Evolutionary conservation across 306 rosid genomes (phyloP), one percentile per base, ranked within the genome.

Genomic region (Aeschynomene evenia): DNA sequence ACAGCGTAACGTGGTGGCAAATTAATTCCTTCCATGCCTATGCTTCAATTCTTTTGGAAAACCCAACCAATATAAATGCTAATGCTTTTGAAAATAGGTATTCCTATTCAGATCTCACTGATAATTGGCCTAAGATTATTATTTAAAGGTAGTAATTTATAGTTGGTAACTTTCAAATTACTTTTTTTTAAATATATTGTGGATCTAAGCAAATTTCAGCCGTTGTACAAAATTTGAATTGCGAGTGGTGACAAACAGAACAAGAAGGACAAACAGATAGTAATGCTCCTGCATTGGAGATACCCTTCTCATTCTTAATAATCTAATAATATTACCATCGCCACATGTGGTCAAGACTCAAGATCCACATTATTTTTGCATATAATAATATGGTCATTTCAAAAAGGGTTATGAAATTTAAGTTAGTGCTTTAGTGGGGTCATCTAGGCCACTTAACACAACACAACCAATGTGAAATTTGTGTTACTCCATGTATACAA

Each of bases 171-270:
- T 58, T 75, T 50, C 4, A 21, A 3, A 19, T 5, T 19, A n/a
- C 61, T 60, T 68, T 73, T 64, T 16, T 66, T 61, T 64, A 34
- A 54, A 20, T 28, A 28, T 28, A 28, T 6, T 28, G 5, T n/a
- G 29, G 36, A 70, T 61, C 61, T 64, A 34, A 54, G 13, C 70
- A 2, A 75, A 54, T 45, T n/a, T 14, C 63, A 52, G 46, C 79
- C 83, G 86, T 79, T 82, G 51, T 46, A 18, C 70, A 39, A 69
- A n/a, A 66, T 79, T 82, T 71, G 65, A 73, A 78, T 70, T 69
- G n/a, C n/a, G n/a, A n/a, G n/a, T n/a, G n/a, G 49, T 39, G 50
- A 16, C 59, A 78, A 53, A 64, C 9, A 13, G 48, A 22, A 14
- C 5, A 21, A 33, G 28, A 28, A 26, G 23, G 79, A 77, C 80